These are phyloP conservation scores for Staphylotrichum longicolle DNA, from an alignment of 495 filamentous ascomycete species.

Conservation along the genomic window DNA sequence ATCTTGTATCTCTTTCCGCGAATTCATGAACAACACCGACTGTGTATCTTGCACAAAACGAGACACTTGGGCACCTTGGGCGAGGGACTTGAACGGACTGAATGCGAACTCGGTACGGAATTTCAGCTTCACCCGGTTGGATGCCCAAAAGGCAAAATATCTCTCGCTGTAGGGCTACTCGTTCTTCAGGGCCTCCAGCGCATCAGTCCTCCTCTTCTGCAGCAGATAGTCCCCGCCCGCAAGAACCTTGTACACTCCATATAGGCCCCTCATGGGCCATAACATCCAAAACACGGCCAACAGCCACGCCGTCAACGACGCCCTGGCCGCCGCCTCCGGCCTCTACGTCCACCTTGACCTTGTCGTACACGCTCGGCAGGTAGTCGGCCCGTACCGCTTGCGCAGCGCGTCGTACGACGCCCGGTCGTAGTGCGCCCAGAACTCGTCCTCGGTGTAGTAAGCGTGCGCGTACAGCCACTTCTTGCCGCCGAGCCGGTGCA, in stretches of 20 bases:
- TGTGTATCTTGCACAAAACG: too few relatives aligned
- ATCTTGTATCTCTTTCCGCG: too few relatives aligned
- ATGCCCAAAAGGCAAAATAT: too few relatives aligned
- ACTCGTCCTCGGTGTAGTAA: constrained; percentile 55
- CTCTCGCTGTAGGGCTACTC: too few relatives aligned
- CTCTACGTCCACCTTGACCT: constrained; percentile 27
- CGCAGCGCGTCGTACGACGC: constrained; percentile 49
- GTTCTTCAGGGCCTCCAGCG: too few relatives aligned
- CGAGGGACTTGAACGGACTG: too few relatives aligned
- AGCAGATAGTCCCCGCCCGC: constrained; percentile 36
- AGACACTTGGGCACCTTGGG: too few relatives aligned
- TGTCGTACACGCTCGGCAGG: constrained; percentile 54
- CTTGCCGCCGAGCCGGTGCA: constrained; percentile 57
- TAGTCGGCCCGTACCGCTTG: constrained; percentile 45
- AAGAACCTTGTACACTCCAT: constrained; percentile 31
- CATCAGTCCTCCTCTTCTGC: constrained; percentile 6
- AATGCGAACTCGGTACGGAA: too few relatives aligned
- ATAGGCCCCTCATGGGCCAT: constrained; percentile 37
- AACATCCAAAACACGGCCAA: constrained; percentile 25
- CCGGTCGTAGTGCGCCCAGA: constrained; percentile 51
- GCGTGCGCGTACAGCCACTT: constrained; percentile 55
- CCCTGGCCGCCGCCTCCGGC: neutral
- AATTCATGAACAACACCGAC: too few relatives aligned
- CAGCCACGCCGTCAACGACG: constrained; percentile 21
- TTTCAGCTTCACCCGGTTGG: too few relatives aligned